Evolutionary conservation across 208 protist species (phyloP).

Genomic region (Trypanosoma caninum): DNA sequence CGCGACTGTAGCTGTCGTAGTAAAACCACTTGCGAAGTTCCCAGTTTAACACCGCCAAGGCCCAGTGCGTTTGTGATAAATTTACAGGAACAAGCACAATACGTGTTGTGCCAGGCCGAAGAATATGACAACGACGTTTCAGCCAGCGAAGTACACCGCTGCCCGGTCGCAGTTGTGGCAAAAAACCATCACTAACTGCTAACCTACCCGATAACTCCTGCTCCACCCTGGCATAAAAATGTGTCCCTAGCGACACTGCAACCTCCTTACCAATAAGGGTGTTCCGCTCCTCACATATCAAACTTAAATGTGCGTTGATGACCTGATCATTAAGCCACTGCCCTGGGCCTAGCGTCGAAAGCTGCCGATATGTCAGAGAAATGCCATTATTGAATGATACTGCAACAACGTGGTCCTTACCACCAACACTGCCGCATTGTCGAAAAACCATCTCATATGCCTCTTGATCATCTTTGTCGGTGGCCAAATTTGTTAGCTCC

Average conservation of each 20-base stretch:
- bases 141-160: slow-evolving; percentile 72
- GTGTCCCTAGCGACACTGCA: slow-evolving; percentile 55
- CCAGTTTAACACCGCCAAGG: slow-evolving; percentile 60
- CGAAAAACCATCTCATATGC: slow-evolving; percentile 20
- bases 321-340: slow-evolving; percentile 81
- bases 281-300: slow-evolving; percentile 48
- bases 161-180: slow-evolving; percentile 27
- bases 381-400: slow-evolving; percentile 31
- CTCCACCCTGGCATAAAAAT: slow-evolving; percentile 78
- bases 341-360: slow-evolving; percentile 43
- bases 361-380: slow-evolving; percentile 51
- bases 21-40: slow-evolving; percentile 34
- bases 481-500: slow-evolving; percentile 19
- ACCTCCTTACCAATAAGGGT: slow-evolving; percentile 11
- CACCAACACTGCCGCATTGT: background rate
- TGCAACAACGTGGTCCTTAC: slow-evolving; percentile 30
- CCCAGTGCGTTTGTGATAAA: slow-evolving; percentile 68
- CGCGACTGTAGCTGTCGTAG: slow-evolving; percentile 67
- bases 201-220: slow-evolving; percentile 27
- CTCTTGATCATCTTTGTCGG: slow-evolving; percentile 40
- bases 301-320: slow-evolving; percentile 77
- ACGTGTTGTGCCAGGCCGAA: slow-evolving; percentile 42
- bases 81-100: slow-evolving; percentile 75
- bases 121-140: slow-evolving; percentile 51
- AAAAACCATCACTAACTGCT: background rate